Evolutionary conservation across 2,329 filamentous ascomycete genomes (phyloP).

Genomic region (Eutypella sp.): DNA sequence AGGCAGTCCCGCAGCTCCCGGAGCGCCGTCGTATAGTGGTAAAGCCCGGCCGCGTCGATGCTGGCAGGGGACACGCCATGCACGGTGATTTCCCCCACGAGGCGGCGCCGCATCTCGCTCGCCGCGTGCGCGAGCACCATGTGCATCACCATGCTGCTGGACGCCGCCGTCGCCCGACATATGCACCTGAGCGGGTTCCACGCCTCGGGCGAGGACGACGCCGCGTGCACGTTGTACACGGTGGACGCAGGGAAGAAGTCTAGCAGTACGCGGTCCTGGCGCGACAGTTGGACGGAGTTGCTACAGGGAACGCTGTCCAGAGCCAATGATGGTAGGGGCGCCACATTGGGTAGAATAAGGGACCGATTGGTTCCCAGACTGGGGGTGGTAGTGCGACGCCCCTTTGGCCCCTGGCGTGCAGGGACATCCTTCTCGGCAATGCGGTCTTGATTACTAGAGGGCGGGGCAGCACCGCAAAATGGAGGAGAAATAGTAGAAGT

Average conservation of each 20-base stretch:
- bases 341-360: too few relatives aligned
- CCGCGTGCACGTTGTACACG: constrained; percentile 1
- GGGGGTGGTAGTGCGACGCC: neutral
- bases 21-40: constrained; percentile 1
- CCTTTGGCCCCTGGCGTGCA: neutral
- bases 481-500: too few relatives aligned
- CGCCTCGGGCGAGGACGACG: neutral
- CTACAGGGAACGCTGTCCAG: neutral
- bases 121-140: constrained; percentile 4
- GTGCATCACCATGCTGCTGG: constrained; percentile 6
- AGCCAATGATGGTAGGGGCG: neutral
- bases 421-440: too few relatives aligned
- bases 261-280: constrained; percentile 2
- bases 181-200: constrained; percentile 4
- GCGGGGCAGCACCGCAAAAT: too few relatives aligned
- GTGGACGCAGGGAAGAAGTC: constrained; percentile 5
- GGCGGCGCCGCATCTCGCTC: constrained; percentile 3
- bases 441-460: too few relatives aligned
- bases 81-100: too few relatives aligned
- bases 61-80: too few relatives aligned
- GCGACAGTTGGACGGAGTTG: neutral
- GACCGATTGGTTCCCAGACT: too few relatives aligned
- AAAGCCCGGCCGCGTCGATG: neutral
- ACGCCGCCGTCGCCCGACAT: neutral
- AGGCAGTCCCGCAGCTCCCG: neutral